Percentiles rank a stretch among this genome's conserved stretches.
These are phyloP conservation scores for Teunomyces barrocoloradensis DNA, from an alignment of 805 yeast genomes.

Conservation along the genomic window DNA sequence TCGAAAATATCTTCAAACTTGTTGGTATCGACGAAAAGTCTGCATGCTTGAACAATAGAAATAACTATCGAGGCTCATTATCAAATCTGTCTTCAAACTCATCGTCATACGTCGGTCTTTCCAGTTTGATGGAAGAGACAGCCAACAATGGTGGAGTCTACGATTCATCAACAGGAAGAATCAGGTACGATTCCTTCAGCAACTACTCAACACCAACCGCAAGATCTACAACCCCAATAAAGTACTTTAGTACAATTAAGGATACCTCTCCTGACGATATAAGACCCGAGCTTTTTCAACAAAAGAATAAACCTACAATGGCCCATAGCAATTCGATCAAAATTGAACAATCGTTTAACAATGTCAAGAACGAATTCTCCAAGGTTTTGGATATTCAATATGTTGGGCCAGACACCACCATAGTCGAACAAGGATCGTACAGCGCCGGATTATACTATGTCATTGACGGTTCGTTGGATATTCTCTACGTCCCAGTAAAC, in stretches of 20 bases:
- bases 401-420: slow-evolving; percentile 49
- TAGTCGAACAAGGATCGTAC: slow-evolving; percentile 63
- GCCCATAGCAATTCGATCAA: not conserved
- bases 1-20: slow-evolving; percentile 66
- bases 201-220: slow-evolving; percentile 7
- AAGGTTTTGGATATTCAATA: slow-evolving; percentile 55
- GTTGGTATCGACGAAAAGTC: slow-evolving; percentile 53
- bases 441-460: slow-evolving; percentile 79
- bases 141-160: slow-evolving; percentile 10
- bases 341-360: slow-evolving; percentile 42
- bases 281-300: not conserved
- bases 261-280: slow-evolving; percentile 14
- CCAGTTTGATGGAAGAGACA: slow-evolving; percentile 17
- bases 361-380: slow-evolving; percentile 57
- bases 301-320: not conserved
- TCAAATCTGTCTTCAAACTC: slow-evolving; percentile 19
- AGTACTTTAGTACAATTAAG: slow-evolving; percentile 29
- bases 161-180: slow-evolving; percentile 17
- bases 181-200: slow-evolving; percentile 11
- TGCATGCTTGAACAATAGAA: slow-evolving; percentile 4
- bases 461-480: slow-evolving; percentile 73
- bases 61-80: not conserved
- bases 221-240: slow-evolving; percentile 18
- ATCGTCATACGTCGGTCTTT: slow-evolving; percentile 31
- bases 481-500: slow-evolving; percentile 37